Percentiles rank a stretch among this genome's conserved stretches.
Conservation (phyloP, 805 yeast species). For the Ogataea chonburiensis region DNA sequence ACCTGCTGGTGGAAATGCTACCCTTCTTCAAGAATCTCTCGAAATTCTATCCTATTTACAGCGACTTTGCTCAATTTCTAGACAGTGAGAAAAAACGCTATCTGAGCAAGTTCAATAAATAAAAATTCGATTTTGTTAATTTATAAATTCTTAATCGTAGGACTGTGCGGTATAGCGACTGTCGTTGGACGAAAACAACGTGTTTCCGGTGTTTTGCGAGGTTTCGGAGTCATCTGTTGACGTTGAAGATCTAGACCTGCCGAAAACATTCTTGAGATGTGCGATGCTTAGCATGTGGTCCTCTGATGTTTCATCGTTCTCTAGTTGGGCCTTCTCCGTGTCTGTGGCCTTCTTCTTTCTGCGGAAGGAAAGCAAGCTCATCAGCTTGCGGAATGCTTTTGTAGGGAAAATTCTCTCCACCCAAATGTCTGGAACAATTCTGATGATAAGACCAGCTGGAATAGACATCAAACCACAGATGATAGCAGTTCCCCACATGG, state of each 20-base stretch:
- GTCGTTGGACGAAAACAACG: constrained; percentile 15
- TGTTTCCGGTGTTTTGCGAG: constrained; percentile 22
- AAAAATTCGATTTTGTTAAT: neutral
- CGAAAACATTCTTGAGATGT: constrained; percentile 14
- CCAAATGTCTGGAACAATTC: constrained; percentile 83
- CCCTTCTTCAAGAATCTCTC: constrained; percentile 55
- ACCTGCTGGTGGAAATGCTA: constrained; percentile 45
- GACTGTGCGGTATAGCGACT: constrained; percentile 9
- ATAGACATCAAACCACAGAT: constrained; percentile 77
- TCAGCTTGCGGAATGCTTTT: constrained; percentile 39
- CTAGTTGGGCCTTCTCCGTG: constrained; percentile 10
- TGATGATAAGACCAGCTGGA: constrained; percentile 73
- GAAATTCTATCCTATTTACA: constrained; percentile 49
- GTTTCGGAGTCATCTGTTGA: constrained; percentile 14
- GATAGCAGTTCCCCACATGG: constrained; percentile 88
- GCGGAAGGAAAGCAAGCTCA: constrained; percentile 24
- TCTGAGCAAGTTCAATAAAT: constrained; percentile 17
- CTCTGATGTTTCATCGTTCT: constrained; percentile 12
- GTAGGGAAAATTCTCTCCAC: constrained; percentile 65
- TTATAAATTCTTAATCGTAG: constrained; percentile 1
- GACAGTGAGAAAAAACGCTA: constrained; percentile 36
- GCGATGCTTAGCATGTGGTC: constrained; percentile 22
- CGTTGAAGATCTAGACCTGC: constrained; percentile 22
- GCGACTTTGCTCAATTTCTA: constrained; percentile 46
- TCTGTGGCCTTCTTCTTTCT: constrained; percentile 15